Evolutionary conservation across 768 basidiomycete genomes (phyloP).

Genomic region (Psilocybe subaeruginosa): DNA sequence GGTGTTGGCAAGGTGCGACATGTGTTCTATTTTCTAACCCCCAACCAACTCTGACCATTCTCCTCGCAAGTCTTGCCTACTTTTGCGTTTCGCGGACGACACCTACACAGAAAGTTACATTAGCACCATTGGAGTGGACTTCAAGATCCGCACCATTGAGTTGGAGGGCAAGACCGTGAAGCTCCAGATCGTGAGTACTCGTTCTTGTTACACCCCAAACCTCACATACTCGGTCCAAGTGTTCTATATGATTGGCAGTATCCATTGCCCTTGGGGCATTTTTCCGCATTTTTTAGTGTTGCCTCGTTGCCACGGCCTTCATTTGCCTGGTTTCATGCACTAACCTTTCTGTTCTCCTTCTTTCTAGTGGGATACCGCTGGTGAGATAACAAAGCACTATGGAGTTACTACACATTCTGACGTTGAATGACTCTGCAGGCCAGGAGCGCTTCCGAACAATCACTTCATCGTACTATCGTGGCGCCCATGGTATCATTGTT

Average conservation of each 20-base stretch:
- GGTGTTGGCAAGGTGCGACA: slow-evolving; percentile 85
- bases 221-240: background rate
- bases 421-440: slow-evolving; percentile 44
- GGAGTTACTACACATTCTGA: slow-evolving; percentile 2
- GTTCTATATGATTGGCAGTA: background rate
- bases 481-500: slow-evolving; percentile 97
- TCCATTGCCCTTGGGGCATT: background rate
- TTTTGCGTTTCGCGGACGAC: slow-evolving; percentile 93
- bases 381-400: slow-evolving; percentile 38
- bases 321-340: slow-evolving; percentile 8
- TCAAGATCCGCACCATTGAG: slow-evolving; percentile 99
- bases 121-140: slow-evolving; percentile 97
- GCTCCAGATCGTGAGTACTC: slow-evolving; percentile 88
- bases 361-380: slow-evolving; percentile 95
- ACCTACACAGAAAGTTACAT: slow-evolving; percentile 98
- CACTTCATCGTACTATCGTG: slow-evolving; percentile 99
- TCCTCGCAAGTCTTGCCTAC: slow-evolving; percentile 75
- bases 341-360: slow-evolving; percentile 28
- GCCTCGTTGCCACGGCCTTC: background rate
- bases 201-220: slow-evolving; percentile 6
- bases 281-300: background rate
- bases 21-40: slow-evolving; percentile 24
- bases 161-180: slow-evolving; percentile 98
- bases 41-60: slow-evolving; percentile 20
- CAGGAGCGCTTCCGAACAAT: slow-evolving; percentile 99